A percentile compares a stretch with the other conserved stretches of the same genome.
Conservation (phyloP, 108 stramenopile genomes). For the Pseudonitzschia delicatissima region DNA sequence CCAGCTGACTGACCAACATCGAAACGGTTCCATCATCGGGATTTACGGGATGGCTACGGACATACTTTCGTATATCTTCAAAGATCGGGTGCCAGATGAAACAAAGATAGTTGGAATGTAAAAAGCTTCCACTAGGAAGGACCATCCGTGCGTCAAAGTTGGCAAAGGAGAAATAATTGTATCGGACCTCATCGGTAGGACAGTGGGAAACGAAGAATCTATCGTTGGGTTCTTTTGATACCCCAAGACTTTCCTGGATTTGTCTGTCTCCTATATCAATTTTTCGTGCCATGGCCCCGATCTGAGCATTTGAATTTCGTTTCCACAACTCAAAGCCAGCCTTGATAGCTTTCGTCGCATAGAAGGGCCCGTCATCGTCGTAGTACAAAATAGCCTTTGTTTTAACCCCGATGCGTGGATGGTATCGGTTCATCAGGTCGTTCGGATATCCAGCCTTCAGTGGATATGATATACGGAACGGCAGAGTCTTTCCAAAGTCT, state of each 20-base stretch:
- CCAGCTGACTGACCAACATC: conserved; percentile 70
- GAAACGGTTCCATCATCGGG: conserved; percentile 90
- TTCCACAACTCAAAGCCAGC: conserved; percentile 88
- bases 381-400: conserved; percentile 87
- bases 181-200: conserved; percentile 53
- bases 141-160: conserved; percentile 71
- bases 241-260: conserved; percentile 32
- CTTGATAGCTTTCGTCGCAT: conserved; percentile 54
- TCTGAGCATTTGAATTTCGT: conserved; percentile 79
- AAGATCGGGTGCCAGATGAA: conserved; percentile 88
- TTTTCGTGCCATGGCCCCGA: conserved; percentile 79
- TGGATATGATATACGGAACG: conserved; percentile 78
- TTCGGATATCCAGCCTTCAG: conserved; percentile 69
- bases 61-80: conserved; percentile 70
- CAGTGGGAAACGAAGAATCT: conserved; percentile 68
- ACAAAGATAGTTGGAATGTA: conserved; percentile 74
- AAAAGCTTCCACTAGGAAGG: conserved; percentile 40
- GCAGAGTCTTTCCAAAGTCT: conserved; percentile 21
- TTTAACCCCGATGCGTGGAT: conserved; percentile 64
- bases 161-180: conserved; percentile 79
- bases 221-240: conserved; percentile 38
- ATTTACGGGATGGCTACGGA: conserved; percentile 67
- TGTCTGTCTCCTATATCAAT: conserved; percentile 43
- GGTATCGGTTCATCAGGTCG: conserved; percentile 86
- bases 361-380: conserved; percentile 91